Conservation (phyloP, 2,329 filamentous ascomycete genomes). For the Fusarium buxicola region DNA sequence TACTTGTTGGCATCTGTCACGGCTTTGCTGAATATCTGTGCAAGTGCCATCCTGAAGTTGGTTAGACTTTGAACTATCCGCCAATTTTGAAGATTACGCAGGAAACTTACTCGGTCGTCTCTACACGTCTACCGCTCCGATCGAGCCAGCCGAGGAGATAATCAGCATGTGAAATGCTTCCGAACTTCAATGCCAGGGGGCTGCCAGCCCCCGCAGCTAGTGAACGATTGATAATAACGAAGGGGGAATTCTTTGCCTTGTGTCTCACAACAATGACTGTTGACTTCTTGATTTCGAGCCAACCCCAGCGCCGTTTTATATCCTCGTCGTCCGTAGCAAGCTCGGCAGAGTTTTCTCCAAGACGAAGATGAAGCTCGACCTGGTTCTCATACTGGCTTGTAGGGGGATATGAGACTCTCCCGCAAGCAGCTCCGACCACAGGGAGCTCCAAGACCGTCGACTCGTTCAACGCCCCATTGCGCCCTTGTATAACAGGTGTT, state of each 20-base stretch:
- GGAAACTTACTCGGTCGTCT: conserved; percentile 31
- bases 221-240: conserved; percentile 42
- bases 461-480: background rate
- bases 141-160: conserved; percentile 34
- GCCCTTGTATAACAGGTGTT: background rate
- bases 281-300: conserved; percentile 38
- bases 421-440: conserved; percentile 44
- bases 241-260: conserved; percentile 25
- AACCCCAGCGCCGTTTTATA: too few species aligned
- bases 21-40: conserved; percentile 12
- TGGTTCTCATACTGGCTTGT: background rate
- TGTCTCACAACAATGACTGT: conserved; percentile 32
- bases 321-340: background rate
- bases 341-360: conserved; percentile 13
- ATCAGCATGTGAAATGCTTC: conserved; percentile 11
- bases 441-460: background rate
- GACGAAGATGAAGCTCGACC: conserved; percentile 19
- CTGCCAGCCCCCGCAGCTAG: background rate
- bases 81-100: too few species aligned
- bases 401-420: conserved; percentile 16
- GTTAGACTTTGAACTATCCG: conserved; percentile 10
- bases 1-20: conserved; percentile 12
- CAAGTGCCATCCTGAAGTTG: conserved; percentile 22
- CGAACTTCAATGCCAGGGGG: conserved; percentile 41
- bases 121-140: background rate